These are phyloP conservation scores for Russula sp. DNA, from an alignment of 768 basidiomycete genomes.

Conservation along the genomic window DNA sequence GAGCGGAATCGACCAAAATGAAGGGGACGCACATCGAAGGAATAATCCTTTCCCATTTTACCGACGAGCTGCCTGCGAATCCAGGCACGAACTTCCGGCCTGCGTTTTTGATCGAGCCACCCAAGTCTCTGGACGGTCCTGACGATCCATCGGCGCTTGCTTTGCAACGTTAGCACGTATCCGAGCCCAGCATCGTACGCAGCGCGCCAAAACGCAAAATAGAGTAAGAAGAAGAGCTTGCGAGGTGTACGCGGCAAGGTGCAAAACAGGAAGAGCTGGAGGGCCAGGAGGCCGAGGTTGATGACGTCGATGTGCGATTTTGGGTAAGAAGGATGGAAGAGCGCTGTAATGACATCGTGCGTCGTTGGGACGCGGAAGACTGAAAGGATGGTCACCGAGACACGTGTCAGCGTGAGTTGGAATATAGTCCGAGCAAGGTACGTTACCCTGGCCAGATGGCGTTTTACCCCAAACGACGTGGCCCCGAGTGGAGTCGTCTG, in stretches of 20 bases:
- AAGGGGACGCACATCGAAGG: conserved; percentile 65
- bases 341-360: conserved; percentile 77
- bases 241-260: conserved; percentile 49
- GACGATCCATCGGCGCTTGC: conserved; percentile 93
- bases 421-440: neutral
- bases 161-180: conserved; percentile 91
- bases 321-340: conserved; percentile 75
- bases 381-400: conserved; percentile 28
- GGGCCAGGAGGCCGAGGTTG: conserved; percentile 69
- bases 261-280: conserved; percentile 71
- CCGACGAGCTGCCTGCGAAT: conserved; percentile 77
- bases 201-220: conserved; percentile 89
- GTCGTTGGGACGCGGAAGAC: conserved; percentile 93
- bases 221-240: conserved; percentile 71
- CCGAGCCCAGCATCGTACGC: conserved; percentile 93
- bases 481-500: conserved; percentile 12
- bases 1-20: conserved; percentile 3
- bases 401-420: conserved; percentile 2
- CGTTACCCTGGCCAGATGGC: conserved; percentile 64
- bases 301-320: conserved; percentile 87
- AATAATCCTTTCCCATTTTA: conserved; percentile 94
- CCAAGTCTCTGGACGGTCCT: conserved; percentile 66
- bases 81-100: conserved; percentile 67
- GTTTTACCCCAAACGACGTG: conserved; percentile 85
- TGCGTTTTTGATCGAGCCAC: conserved; percentile 76